Evolutionary conservation across 1,139 yeast species (phyloP).

Genomic region (Zygotorulaspora mrakii): DNA sequence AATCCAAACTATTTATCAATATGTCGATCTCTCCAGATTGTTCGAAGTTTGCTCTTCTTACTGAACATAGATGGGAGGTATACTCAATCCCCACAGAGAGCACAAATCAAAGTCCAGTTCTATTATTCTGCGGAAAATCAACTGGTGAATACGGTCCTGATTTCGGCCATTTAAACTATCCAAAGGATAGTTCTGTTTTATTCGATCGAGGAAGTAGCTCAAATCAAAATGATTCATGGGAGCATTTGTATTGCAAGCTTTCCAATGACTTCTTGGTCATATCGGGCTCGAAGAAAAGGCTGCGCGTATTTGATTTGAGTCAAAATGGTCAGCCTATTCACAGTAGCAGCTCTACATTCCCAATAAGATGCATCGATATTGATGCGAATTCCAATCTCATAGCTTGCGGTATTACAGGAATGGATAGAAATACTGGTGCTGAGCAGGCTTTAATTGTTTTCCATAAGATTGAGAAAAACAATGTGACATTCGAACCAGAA

Average conservation of each 20-base stretch:
- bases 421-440: conserved; percentile 61
- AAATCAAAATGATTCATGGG: conserved; percentile 45
- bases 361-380: conserved; percentile 72
- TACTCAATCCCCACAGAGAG: conserved; percentile 44
- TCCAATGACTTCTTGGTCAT: conserved; percentile 59
- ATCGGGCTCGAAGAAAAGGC: conserved; percentile 69
- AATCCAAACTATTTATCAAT: conserved; percentile 50
- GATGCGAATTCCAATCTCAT: conserved; percentile 61
- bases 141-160: conserved; percentile 62
- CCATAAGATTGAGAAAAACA: conserved; percentile 42
- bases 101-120: conserved; percentile 48
- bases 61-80: conserved; percentile 70
- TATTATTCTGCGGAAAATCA: conserved; percentile 65
- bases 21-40: conserved; percentile 54
- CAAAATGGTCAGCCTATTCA: conserved; percentile 61
- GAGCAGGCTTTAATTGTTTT: conserved; percentile 79
- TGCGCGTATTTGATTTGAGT: conserved; percentile 60
- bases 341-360: conserved; percentile 66
- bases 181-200: conserved; percentile 29
- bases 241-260: conserved; percentile 60
- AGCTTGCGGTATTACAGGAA: conserved; percentile 81
- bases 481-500: conserved; percentile 22
- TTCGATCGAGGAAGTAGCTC: conserved; percentile 7
- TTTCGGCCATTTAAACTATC: conserved; percentile 39
- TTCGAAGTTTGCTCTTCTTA: conserved; percentile 59